Evolutionary conservation across 2,329 filamentous ascomycete species (phyloP).

Genomic region (Capronia epimyces): DNA sequence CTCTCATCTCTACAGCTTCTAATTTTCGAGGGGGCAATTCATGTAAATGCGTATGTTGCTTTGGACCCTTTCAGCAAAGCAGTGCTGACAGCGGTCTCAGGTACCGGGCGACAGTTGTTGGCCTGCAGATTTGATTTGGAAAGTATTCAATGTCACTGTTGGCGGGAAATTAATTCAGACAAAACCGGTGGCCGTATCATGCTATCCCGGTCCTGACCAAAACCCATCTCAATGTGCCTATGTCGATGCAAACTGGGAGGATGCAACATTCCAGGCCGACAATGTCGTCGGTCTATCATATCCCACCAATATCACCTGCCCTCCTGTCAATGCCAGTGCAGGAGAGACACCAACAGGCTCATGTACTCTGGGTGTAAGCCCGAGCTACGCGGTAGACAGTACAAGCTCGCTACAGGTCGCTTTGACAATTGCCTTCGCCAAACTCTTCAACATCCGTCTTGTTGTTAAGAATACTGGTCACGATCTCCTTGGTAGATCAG

Average conservation of each 20-base stretch:
- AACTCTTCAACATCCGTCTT: slow-evolving; percentile 27
- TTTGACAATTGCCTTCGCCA: slow-evolving; percentile 19
- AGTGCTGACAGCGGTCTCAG: slow-evolving; percentile 11
- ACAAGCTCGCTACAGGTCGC: slow-evolving; percentile 7
- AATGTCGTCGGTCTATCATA: slow-evolving; percentile 31
- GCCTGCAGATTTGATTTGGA: slow-evolving; percentile 32
- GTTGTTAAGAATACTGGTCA: slow-evolving; percentile 30
- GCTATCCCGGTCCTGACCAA: slow-evolving; percentile 33
- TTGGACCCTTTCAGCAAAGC: neutral
- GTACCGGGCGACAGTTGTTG: slow-evolving; percentile 34
- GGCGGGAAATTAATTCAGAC: slow-evolving; percentile 34
- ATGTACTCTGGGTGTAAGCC: slow-evolving; percentile 31
- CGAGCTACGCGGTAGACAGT: slow-evolving; percentile 30
- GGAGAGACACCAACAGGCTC: slow-evolving; percentile 22
- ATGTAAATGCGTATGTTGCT: slow-evolving; percentile 4
- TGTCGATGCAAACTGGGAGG: slow-evolving; percentile 29
- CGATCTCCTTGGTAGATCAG: slow-evolving; percentile 28
- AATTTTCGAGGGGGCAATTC: neutral
- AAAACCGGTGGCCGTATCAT: slow-evolving; percentile 33
- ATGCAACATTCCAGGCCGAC: slow-evolving; percentile 30
- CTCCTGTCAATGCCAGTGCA: slow-evolving; percentile 27
- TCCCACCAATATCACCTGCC: slow-evolving; percentile 30
- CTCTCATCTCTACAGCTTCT: neutral
- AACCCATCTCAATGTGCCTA: slow-evolving; percentile 28
- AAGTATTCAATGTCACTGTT: slow-evolving; percentile 33